These are phyloP conservation scores for Theobroma cacao DNA, from an alignment of 345 rosid genomes.

Conservation along the genomic window DNA sequence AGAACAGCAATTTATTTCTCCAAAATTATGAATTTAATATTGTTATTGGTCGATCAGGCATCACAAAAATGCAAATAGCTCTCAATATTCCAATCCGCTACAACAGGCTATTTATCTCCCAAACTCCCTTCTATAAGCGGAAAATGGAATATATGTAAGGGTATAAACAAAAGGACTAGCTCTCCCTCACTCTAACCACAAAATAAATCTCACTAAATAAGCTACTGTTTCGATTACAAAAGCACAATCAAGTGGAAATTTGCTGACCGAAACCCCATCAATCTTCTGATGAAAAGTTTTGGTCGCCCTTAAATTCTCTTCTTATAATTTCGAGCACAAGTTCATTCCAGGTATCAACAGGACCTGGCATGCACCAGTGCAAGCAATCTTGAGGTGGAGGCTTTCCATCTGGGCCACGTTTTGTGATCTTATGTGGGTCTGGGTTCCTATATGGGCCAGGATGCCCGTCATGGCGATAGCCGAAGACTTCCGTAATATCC, in stretches of 20 bases:
- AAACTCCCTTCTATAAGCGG: neutral
- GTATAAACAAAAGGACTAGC: conserved; percentile 7
- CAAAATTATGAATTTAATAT: neutral
- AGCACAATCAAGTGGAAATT: neutral
- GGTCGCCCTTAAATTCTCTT: conserved; percentile 53
- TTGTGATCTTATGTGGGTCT: conserved; percentile 78
- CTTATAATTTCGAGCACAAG: conserved; percentile 74
- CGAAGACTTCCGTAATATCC: conserved; percentile 81
- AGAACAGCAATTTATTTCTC: neutral
- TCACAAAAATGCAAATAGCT: conserved; percentile 5
- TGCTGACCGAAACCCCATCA: neutral
- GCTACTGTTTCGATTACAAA: conserved; percentile 8
- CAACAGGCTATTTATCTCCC: conserved; percentile 3
- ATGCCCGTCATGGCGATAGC: conserved; percentile 96
- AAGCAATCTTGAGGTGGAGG: conserved; percentile 98
- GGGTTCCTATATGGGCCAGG: conserved; percentile 90
- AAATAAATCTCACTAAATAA: conserved; percentile 7
- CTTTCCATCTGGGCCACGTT: conserved; percentile 74
- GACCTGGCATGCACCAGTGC: conserved; percentile 99
- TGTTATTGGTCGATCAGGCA: neutral
- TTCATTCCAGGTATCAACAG: conserved; percentile 95
- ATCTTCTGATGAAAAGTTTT: conserved; percentile 22
- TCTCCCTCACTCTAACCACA: conserved; percentile 16
- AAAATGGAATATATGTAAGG: neutral
- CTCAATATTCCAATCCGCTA: neutral